A percentile compares a stretch with the other conserved stretches of the same genome.
Evolutionary conservation across 306 rosid genomes (phyloP).

Genomic region (Malus domestica): DNA sequence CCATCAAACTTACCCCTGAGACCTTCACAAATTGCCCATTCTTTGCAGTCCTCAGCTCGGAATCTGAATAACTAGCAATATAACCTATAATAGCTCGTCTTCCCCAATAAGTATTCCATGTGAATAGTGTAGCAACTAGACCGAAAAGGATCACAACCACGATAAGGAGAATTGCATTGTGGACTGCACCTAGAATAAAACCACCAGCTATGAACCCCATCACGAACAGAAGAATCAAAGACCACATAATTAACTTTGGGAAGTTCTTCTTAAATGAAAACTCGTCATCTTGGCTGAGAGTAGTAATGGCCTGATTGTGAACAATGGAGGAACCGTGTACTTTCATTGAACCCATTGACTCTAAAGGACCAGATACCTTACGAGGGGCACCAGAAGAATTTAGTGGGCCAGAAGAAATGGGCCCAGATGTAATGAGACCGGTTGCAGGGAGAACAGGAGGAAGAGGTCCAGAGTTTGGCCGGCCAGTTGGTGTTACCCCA

Average conservation of each 20-base stretch:
- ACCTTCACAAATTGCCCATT: slow-evolving; percentile 98
- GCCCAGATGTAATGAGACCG: slow-evolving; percentile 92
- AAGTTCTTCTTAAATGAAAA: slow-evolving; percentile 83
- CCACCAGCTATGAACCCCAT: slow-evolving; percentile 99
- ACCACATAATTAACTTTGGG: slow-evolving; percentile 88
- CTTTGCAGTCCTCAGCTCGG: slow-evolving; percentile 93
- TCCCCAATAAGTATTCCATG: slow-evolving; percentile 94
- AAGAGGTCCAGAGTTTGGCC: slow-evolving; percentile 92
- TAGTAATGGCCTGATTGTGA: slow-evolving; percentile 79
- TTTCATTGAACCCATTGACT: slow-evolving; percentile 76
- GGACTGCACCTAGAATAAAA: slow-evolving; percentile 96
- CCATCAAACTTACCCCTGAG: slow-evolving; percentile 76
- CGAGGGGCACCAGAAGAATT: slow-evolving; percentile 94
- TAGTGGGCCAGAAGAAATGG: slow-evolving; percentile 83
- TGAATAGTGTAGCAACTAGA: slow-evolving; percentile 61
- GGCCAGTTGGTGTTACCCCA: slow-evolving; percentile 50
- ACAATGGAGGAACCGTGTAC: slow-evolving; percentile 41
- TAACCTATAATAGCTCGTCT: slow-evolving; percentile 72
- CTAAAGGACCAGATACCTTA: slow-evolving; percentile 91
- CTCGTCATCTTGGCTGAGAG: slow-evolving; percentile 55
- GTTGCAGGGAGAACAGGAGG: slow-evolving; percentile 90
- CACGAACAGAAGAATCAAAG: slow-evolving; percentile 79
- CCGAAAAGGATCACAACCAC: slow-evolving; percentile 82
- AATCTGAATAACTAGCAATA: slow-evolving; percentile 75
- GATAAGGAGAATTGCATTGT: slow-evolving; percentile 72